Evolutionary conservation across 441 rosid genomes (phyloP).

Genomic region (Eugenia klotzschiana): DNA sequence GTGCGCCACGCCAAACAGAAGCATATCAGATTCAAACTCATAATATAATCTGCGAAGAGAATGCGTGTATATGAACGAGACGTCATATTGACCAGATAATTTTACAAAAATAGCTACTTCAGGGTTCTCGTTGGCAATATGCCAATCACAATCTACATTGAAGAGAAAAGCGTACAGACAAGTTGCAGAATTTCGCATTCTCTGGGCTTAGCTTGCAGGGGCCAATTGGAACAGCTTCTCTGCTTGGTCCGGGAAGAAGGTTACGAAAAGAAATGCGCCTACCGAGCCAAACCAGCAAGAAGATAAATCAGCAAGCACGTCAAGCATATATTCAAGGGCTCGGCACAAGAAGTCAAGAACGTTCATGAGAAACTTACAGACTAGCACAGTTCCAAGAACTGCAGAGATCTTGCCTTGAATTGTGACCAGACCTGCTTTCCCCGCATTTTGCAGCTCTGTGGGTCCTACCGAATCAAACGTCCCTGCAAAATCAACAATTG

Average conservation of each 20-base stretch:
- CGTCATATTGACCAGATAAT: not conserved
- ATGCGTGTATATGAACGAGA: not conserved
- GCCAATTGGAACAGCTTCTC: constrained; percentile 45
- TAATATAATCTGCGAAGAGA: not conserved
- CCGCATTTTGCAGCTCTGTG: constrained; percentile 64
- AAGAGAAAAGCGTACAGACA: not conserved
- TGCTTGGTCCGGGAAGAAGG: constrained; percentile 87
- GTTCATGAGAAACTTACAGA: constrained; percentile 40
- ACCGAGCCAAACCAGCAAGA: not conserved
- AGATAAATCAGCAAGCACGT: not conserved
- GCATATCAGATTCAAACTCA: not conserved
- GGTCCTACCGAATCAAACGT: constrained; percentile 63
- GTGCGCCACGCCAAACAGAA: not conserved
- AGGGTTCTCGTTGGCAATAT: not conserved
- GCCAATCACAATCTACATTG: not conserved
- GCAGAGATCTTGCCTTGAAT: constrained; percentile 91
- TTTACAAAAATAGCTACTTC: not conserved
- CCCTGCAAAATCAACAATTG: constrained; percentile 22
- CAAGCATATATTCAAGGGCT: not conserved
- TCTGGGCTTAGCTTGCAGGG: constrained; percentile 29
- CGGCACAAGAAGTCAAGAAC: not conserved
- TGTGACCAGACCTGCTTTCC: constrained; percentile 83
- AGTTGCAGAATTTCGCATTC: constrained; percentile 4
- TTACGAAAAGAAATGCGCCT: constrained; percentile 79
- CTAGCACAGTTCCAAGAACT: constrained; percentile 81